Conservation (phyloP, 257 asterid genomes). For the Plantago ovata region DNA sequence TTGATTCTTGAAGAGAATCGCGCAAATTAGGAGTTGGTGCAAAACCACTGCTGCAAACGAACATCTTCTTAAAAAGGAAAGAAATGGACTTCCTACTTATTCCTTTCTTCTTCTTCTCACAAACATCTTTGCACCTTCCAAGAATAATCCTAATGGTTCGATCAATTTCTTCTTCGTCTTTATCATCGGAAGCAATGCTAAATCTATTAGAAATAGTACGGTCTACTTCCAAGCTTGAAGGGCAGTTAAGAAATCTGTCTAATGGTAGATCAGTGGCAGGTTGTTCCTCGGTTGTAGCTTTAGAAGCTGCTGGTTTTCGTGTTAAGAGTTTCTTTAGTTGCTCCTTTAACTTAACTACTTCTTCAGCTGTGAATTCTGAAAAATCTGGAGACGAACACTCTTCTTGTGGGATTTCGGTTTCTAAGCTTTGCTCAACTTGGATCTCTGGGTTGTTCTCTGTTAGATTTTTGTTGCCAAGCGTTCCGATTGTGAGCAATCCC, state of each 20-base stretch:
- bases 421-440: constrained; percentile 19
- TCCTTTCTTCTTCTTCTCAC: constrained; percentile 48
- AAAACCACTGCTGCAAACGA: constrained; percentile 67
- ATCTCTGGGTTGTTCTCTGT: constrained; percentile 27
- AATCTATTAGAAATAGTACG: constrained; percentile 50
- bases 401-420: constrained; percentile 31
- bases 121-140: constrained; percentile 79
- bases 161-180: constrained; percentile 82
- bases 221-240: constrained; percentile 86
- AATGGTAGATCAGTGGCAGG: constrained; percentile 50
- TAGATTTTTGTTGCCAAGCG: constrained; percentile 59
- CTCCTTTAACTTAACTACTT: constrained; percentile 63
- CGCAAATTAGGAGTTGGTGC: constrained; percentile 57
- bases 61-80: constrained; percentile 81
- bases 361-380: constrained; percentile 77
- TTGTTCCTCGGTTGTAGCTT: constrained; percentile 24
- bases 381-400: constrained; percentile 60
- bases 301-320: constrained; percentile 38
- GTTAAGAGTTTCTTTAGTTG: constrained; percentile 59
- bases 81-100: constrained; percentile 69
- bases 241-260: constrained; percentile 90
- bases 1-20: constrained; percentile 78
- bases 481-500: constrained; percentile 72
- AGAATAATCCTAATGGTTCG: constrained; percentile 81
- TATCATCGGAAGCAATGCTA: constrained; percentile 43